phyloP scores from a whole-genome alignment of 2,329 filamentous ascomycete species.

The Curvularia sp. region DNA sequence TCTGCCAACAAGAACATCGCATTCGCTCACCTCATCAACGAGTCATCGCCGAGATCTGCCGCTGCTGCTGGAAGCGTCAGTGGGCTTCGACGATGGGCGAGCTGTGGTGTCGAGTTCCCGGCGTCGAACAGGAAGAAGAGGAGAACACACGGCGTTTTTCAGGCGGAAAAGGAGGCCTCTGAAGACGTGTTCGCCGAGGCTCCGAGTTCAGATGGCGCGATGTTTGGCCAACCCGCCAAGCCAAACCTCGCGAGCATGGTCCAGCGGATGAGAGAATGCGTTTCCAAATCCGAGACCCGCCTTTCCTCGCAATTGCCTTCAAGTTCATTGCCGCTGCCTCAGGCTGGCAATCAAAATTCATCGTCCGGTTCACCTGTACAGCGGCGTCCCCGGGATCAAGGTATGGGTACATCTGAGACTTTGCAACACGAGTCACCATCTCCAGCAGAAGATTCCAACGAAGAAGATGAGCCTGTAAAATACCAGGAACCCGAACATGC shows the following conservation, averaged over 20 bases:
- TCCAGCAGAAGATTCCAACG: constrained; percentile 9
- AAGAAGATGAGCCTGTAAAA: constrained; percentile 14
- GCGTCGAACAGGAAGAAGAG: constrained; percentile 52
- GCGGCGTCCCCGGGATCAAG: constrained; percentile 31
- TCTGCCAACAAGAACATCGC: constrained; percentile 48
- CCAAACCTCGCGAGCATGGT: constrained; percentile 47
- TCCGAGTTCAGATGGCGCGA: constrained; percentile 42
- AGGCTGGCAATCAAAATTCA: constrained; percentile 26
- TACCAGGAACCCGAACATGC: constrained; percentile 8
- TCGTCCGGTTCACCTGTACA: constrained; percentile 43
- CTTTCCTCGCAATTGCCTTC: constrained; percentile 47
- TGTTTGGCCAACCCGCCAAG: constrained; percentile 34
- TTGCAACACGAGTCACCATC: constrained; percentile 14
- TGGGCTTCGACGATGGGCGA: constrained; percentile 58
- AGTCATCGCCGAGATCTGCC: constrained; percentile 55
- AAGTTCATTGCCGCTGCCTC: constrained; percentile 57
- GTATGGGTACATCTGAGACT: constrained; percentile 15
- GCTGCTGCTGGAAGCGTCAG: constrained; percentile 55
- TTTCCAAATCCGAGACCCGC: constrained; percentile 40
- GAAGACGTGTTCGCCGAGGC: constrained; percentile 42
- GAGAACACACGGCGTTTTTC: constrained; percentile 45
- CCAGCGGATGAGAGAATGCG: constrained; percentile 55
- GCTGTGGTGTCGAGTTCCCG: constrained; percentile 59
- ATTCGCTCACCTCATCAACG: constrained; percentile 54
- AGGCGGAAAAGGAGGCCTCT: constrained; percentile 33